These are phyloP conservation scores for Pilobolus umbonatus DNA, from an alignment of 192 early-diverging fungal genomes.

Conservation along the genomic window DNA sequence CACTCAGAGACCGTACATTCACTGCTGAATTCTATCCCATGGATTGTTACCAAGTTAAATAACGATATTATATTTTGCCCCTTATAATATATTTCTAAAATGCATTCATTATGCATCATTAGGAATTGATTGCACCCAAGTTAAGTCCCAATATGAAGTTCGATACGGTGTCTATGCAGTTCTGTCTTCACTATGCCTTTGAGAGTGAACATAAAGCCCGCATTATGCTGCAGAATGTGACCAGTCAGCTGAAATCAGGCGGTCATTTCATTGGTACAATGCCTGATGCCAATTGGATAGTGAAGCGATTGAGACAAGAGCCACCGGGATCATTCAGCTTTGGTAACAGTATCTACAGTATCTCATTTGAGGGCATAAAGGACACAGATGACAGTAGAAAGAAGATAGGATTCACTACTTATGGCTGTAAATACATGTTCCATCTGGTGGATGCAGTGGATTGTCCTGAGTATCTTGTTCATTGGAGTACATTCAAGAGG, in stretches of 20 bases:
- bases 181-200: slow-evolving; percentile 96
- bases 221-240: slow-evolving; percentile 78
- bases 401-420: slow-evolving; percentile 48
- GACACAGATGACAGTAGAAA: slow-evolving; percentile 21
- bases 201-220: slow-evolving; percentile 77
- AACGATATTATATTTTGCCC: background rate
- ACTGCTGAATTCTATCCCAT: slow-evolving; percentile 72
- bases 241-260: slow-evolving; percentile 58
- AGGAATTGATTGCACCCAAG: slow-evolving; percentile 53
- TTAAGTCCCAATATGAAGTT: slow-evolving; percentile 51
- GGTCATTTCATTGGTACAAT: slow-evolving; percentile 91
- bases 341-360: slow-evolving; percentile 87
- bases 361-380: slow-evolving; percentile 70
- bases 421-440: slow-evolving; percentile 87
- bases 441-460: slow-evolving; percentile 93
- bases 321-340: slow-evolving; percentile 50
- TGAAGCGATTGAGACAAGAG: slow-evolving; percentile 37
- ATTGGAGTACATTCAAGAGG: slow-evolving; percentile 75
- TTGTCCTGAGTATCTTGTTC: slow-evolving; percentile 92
- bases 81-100: slow-evolving; percentile 5
- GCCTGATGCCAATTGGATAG: slow-evolving; percentile 87
- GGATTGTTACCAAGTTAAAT: slow-evolving; percentile 79
- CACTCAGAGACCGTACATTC: slow-evolving; percentile 54
- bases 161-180: slow-evolving; percentile 92
- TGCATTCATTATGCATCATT: background rate